Percentiles rank a stretch among this genome's conserved stretches.
Evolutionary conservation across 2,329 filamentous ascomycete species (phyloP).

Genomic region (Verticillium nubilum): DNA sequence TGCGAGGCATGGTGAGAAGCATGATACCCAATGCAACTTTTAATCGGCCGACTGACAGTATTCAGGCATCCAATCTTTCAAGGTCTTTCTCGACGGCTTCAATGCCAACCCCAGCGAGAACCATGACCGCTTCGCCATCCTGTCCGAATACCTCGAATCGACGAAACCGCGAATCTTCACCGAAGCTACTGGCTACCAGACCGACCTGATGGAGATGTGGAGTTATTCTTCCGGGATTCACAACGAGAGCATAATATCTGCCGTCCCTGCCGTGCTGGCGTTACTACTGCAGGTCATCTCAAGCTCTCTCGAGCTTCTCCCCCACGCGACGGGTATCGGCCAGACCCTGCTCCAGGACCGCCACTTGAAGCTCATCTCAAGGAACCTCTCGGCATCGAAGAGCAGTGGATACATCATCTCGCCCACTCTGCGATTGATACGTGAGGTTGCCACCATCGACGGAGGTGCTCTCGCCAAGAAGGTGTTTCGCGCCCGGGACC

Average conservation of each 20-base stretch:
- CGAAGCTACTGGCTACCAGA: conserved; percentile 56
- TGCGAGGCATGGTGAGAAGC: conserved; percentile 56
- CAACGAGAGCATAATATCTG: conserved; percentile 75
- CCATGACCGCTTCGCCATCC: conserved; percentile 48
- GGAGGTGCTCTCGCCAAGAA: conserved; percentile 74
- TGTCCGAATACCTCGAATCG: conserved; percentile 63
- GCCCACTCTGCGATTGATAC: conserved; percentile 78
- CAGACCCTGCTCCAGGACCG: conserved; percentile 75
- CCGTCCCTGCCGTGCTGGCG: conserved; percentile 74
- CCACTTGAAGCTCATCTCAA: conserved; percentile 74
- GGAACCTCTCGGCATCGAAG: conserved; percentile 73
- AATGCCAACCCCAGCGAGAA: conserved; percentile 40
- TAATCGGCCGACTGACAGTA: neutral
- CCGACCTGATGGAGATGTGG: conserved; percentile 85
- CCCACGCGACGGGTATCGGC: conserved; percentile 72
- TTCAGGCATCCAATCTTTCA: conserved; percentile 62
- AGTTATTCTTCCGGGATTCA: conserved; percentile 73
- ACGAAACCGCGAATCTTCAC: conserved; percentile 40
- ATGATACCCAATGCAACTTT: neutral
- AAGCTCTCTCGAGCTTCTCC: conserved; percentile 64
- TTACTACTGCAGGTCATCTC: conserved; percentile 77
- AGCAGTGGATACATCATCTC: conserved; percentile 85
- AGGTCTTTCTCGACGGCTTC: conserved; percentile 64
- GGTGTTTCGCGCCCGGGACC: conserved; percentile 72
- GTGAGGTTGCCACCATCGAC: conserved; percentile 80